phyloP scores from a whole-genome alignment of 2,329 filamentous ascomycete genomes.

The Claviceps pazoutovae region DNA sequence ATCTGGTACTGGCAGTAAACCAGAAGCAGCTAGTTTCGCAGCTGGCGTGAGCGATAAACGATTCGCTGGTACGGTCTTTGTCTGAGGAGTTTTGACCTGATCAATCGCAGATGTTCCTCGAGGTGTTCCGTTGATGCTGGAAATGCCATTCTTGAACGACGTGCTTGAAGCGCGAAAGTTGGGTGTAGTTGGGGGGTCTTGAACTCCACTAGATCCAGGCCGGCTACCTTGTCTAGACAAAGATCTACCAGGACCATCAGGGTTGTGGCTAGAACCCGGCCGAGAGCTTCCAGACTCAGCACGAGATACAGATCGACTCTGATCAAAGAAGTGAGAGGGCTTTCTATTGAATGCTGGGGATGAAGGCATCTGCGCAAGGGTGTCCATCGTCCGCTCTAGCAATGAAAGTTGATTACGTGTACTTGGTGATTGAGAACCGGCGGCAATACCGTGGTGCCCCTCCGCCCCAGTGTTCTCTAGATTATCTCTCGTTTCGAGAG shows the following conservation, averaged over 20 bases:
- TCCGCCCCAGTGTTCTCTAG: not conserved
- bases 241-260: conserved; percentile 40
- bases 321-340: conserved; percentile 59
- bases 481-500: not conserved
- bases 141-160: conserved; percentile 28
- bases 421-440: conserved; percentile 10
- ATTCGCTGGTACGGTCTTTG: conserved; percentile 11
- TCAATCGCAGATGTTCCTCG: conserved; percentile 13
- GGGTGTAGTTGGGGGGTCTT: conserved; percentile 21
- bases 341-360: conserved; percentile 58
- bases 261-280: conserved; percentile 47
- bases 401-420: conserved; percentile 40
- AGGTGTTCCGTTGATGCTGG: conserved; percentile 32
- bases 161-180: conserved; percentile 31
- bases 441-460: conserved; percentile 7
- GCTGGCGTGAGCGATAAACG: conserved; percentile 11
- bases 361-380: conserved; percentile 61
- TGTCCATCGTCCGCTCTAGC: conserved; percentile 76
- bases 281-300: conserved; percentile 31
- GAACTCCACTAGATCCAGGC: conserved; percentile 40
- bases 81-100: conserved; percentile 12
- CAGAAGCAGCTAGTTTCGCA: conserved; percentile 13
- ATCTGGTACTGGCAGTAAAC: conserved; percentile 11
- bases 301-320: conserved; percentile 40
- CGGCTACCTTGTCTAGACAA: conserved; percentile 37